Evolutionary conservation across 805 yeast species (phyloP).

Genomic region (Allodekkera sacchari): DNA sequence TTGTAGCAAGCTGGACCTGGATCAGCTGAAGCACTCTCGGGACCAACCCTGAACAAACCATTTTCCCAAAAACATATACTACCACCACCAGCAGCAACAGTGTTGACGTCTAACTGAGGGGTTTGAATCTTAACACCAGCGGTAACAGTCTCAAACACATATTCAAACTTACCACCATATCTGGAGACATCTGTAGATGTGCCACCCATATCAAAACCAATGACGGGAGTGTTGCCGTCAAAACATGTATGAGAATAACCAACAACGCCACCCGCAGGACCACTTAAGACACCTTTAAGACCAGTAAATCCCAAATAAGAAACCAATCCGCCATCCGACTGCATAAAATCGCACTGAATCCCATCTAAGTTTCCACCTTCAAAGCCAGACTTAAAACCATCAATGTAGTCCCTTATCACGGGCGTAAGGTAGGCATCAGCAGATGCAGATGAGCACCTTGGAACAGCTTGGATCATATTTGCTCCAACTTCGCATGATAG

Average conservation of each 20-base stretch:
- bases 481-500: conserved; percentile 26
- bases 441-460: conserved; percentile 30
- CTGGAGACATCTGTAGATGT: conserved; percentile 38
- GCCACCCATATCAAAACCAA: conserved; percentile 31
- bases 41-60: conserved; percentile 70
- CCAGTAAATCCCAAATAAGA: conserved; percentile 46
- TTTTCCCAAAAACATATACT: conserved; percentile 55
- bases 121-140: conserved; percentile 73
- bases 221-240: conserved; percentile 24
- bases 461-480: conserved; percentile 27
- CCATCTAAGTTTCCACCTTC: conserved; percentile 21
- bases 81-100: conserved; percentile 76
- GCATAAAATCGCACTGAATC: conserved; percentile 43
- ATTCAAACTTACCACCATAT: conserved; percentile 57
- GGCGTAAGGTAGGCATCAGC: conserved; percentile 35
- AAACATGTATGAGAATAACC: conserved; percentile 45
- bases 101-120: conserved; percentile 64
- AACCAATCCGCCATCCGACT: conserved; percentile 47
- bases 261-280: conserved; percentile 56
- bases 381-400: conserved; percentile 26
- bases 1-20: conserved; percentile 85
- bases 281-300: conserved; percentile 41
- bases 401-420: conserved; percentile 27
- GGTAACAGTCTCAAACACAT: conserved; percentile 64
- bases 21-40: conserved; percentile 75